Evolutionary conservation across 139 green algal species (phyloP).

Genomic region (Coelastrella sp.): DNA sequence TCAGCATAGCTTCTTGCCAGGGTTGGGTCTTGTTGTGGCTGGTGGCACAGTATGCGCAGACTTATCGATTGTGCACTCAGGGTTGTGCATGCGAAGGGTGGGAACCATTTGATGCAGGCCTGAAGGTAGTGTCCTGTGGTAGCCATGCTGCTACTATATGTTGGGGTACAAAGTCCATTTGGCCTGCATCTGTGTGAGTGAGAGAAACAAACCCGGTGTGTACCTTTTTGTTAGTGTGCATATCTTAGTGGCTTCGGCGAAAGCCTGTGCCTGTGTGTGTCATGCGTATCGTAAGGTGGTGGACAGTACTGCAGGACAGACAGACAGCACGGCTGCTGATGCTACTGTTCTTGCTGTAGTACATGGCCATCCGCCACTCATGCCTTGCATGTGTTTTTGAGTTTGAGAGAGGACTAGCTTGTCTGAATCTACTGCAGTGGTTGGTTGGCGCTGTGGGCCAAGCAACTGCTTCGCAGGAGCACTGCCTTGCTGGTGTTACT

Average conservation of each 20-base stretch:
- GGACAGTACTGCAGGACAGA: neutral
- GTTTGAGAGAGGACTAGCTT: neutral
- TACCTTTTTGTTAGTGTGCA: neutral
- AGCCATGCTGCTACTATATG: too few species aligned
- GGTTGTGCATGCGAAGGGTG: too few species aligned
- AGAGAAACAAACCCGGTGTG: neutral
- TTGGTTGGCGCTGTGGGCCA: neutral
- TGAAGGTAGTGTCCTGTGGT: too few species aligned
- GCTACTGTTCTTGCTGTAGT: neutral
- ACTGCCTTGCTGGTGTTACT: neutral
- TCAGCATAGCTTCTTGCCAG: too few species aligned
- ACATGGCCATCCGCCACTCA: neutral
- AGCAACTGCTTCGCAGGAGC: neutral
- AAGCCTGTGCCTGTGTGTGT: neutral
- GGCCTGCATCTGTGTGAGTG: too few species aligned
- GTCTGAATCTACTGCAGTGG: neutral
- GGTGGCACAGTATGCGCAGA: too few species aligned
- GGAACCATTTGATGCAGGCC: too few species aligned
- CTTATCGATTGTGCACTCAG: too few species aligned
- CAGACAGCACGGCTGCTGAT: neutral
- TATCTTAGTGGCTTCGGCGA: neutral
- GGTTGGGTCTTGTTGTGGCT: too few species aligned
- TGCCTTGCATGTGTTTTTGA: neutral
- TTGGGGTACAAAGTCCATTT: too few species aligned
- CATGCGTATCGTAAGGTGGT: neutral